Evolutionary conservation across 345 rosid species (phyloP), one percentile per base, ranked within the genome.

Genomic region (Eucalyptus lansdowneana): DNA sequence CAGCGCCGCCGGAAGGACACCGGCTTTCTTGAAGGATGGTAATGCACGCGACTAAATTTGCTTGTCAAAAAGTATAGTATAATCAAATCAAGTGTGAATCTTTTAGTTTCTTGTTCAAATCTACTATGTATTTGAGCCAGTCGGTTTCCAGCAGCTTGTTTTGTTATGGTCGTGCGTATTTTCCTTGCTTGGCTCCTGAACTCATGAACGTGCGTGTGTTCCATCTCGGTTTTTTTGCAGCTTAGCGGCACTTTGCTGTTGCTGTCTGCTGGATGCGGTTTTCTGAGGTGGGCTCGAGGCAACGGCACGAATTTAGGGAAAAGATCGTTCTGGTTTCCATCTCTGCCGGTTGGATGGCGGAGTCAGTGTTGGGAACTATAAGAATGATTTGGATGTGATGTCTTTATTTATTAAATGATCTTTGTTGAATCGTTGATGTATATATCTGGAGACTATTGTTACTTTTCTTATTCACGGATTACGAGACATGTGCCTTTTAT

Each of bases 241-340:
- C 92, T 92, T 96, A 91, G 96, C 95, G 80, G 96, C 96, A 14
- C 95, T 96, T 87, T 96, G 97, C 90, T 96, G 97, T 65, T 96
- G 97, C 91, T 96, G 96, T 92, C 94, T 96, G 80, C 87, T 95
- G 91, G 97, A 95, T 93, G 95, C 96, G 87, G 94, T 95, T 91
- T 91, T 95, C 93, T 95, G 92, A 95, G 88, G 88, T 47, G 72
- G 31, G 45, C 29, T 76, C 12, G 12, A 5, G 13, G 44, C 6
- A 9, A 3, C 8, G 9, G 83, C 9, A 1, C 14, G 15, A 5
- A 3, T 76, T 37, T 19, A 76, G 83, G 45, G 83, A 60, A 44
- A 60, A 19, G 27, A 37, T 76, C 15, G 47, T 37, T 76, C 83
- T 44, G 8, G 14, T 21, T 72, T 72, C 45, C 45, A 72, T 40